These are phyloP conservation scores for Syncephalastrum contaminatum DNA, from an alignment of 371 early-diverging fungal species.

Conservation along the genomic window DNA sequence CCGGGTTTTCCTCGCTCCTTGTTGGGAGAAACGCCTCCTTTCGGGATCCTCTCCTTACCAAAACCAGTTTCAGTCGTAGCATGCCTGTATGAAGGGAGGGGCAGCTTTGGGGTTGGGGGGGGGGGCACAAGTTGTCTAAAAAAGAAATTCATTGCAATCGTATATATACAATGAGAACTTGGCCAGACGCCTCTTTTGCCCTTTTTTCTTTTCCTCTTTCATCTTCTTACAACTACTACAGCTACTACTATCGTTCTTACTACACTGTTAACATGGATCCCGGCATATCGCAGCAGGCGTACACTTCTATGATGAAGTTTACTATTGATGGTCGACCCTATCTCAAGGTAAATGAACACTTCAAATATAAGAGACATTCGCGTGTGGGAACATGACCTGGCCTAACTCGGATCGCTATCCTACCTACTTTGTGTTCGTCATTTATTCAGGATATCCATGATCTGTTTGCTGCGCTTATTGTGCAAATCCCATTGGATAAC, in stretches of 20 bases:
- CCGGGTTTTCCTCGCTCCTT: no score
- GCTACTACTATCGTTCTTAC: slow-evolving; percentile 1
- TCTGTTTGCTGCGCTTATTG: slow-evolving; percentile 58
- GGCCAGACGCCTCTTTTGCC: no score
- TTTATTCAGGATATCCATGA: slow-evolving; percentile 58
- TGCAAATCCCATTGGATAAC: slow-evolving; percentile 54
- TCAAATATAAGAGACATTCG: background rate
- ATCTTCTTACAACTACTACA: slow-evolving; percentile 4
- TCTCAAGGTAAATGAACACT: slow-evolving; percentile 30
- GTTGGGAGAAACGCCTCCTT: no score
- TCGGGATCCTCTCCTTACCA: no score
- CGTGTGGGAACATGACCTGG: background rate
- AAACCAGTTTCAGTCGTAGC: no score
- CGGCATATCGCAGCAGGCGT: slow-evolving; percentile 41
- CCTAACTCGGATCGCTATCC: no score
- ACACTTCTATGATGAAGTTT: slow-evolving; percentile 51
- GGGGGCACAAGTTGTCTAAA: no score
- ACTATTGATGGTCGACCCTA: slow-evolving; percentile 49
- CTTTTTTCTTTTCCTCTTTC: slow-evolving; percentile 9
- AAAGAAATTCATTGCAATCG: no score
- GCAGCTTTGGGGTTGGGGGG: no score
- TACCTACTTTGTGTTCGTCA: no score
- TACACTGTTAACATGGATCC: slow-evolving; percentile 24
- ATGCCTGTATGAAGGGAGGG: no score
- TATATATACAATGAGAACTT: no score